Base-by-base conservation (phyloP, 2,329 filamentous ascomycete species). In the Raffaelea albimanens region DNA sequence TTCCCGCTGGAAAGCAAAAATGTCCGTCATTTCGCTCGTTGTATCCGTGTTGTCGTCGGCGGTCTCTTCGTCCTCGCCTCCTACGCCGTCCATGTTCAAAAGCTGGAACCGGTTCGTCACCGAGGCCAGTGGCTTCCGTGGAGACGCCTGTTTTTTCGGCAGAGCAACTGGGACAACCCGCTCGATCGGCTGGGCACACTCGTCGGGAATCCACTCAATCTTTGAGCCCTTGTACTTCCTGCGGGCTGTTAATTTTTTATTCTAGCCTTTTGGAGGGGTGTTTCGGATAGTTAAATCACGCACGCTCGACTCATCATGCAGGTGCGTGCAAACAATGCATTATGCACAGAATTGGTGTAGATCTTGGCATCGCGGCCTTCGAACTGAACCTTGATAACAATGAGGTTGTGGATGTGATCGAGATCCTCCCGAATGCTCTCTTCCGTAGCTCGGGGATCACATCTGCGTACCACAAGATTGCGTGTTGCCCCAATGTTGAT, bases 381-480 rank as follows among this genome's bases (percentile, higher is more conserved):
- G 61, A 85, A 83, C 8, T 66, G 64, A 40, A 93, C 66, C 40
- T 75, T 75, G 57, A 93, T 71, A 11, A 94, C 75, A 20, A 83
- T 69, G 1, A 94, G 71, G 52, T 87, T 86, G 67, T 91, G 82
- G 51, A 94, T 91, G 60, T 94, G 87, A 21, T 89, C 83, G 34
- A 93, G 71, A 56, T 94, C 85, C 4, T 82, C 73, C 11, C 83
- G 79, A 53, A 94, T 79, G 16, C 66, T 64, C 8, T 76, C 66
- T 54, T 82, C 82, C 0, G 80, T 87, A 54, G 85, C 67, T 46
- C 67, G 73, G 46, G 67, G 67, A 55, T 70, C 70, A 54, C 76
- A 77, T 10, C 74, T 73, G 49, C 76, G 75, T 39, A 94, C 75
- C 19, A 90, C 66, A 34, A 94, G 62, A 56, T 91, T 93, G 50